Evolutionary conservation across 169 alveolate species (phyloP).

Genomic region (Eimeria falciformis): DNA sequence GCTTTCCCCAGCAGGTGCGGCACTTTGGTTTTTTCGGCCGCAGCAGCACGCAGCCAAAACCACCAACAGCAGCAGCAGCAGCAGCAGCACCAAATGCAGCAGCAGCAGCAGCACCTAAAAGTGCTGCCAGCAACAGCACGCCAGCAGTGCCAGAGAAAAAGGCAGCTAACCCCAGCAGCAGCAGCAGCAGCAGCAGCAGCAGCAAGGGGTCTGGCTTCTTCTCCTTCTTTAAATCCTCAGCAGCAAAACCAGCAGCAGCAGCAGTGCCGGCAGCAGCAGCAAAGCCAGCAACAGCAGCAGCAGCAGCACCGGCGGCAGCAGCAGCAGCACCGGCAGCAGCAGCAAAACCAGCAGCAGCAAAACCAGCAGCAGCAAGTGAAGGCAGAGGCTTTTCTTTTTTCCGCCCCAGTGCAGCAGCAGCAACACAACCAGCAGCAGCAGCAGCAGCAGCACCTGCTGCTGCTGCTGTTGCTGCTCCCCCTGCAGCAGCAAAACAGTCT

Average conservation of each 20-base stretch:
- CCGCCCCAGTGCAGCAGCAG: neutral
- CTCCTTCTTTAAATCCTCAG: neutral
- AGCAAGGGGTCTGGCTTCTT: constrained; percentile 11
- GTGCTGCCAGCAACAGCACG: constrained; percentile 18
- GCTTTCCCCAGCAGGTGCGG: neutral
- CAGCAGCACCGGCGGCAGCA: constrained; percentile 11
- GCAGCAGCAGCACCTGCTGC: neutral
- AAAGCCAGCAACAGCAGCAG: neutral
- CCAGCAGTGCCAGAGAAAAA: neutral
- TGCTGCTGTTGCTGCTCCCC: neutral
- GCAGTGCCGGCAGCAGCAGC: neutral
- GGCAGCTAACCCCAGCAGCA: no score
- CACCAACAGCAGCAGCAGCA: constrained; percentile 4
- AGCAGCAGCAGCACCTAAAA: constrained; percentile 34
- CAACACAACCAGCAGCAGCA: constrained; percentile 27
- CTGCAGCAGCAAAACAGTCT: constrained; percentile 1
- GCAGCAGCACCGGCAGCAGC: constrained; percentile 14
- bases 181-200: constrained; percentile 52
- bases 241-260: neutral
- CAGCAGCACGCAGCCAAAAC: neutral
- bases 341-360: no score
- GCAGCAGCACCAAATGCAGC: neutral
- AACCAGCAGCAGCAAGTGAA: constrained; percentile 11
- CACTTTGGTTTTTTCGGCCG: constrained; percentile 22
- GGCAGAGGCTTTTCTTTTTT: neutral